Percentiles rank a stretch among this genome's conserved stretches.
Evolutionary conservation across 2,329 filamentous ascomycete species (phyloP).

Genomic region (Volutella citrinella): DNA sequence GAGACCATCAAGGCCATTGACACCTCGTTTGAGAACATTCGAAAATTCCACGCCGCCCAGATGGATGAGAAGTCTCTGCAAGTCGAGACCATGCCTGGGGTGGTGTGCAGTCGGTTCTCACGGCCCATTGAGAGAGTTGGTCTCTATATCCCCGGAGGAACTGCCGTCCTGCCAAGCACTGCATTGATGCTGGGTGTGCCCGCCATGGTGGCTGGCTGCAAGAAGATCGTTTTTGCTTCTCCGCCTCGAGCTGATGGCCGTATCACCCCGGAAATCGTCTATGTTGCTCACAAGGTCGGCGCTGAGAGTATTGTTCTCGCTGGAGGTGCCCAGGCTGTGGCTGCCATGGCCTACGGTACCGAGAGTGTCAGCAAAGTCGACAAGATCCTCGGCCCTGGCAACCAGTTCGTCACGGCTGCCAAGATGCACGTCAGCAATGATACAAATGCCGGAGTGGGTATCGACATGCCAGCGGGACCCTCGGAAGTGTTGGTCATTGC

Average conservation of each 20-base stretch:
- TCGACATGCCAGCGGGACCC: slow-evolving; percentile 97
- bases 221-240: slow-evolving; percentile 90
- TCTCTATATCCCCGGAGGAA: slow-evolving; percentile 92
- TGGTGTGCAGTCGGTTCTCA: slow-evolving; percentile 89
- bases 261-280: slow-evolving; percentile 94
- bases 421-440: slow-evolving; percentile 99
- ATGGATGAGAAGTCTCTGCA: slow-evolving; percentile 76
- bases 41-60: slow-evolving; percentile 89
- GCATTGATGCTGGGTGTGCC: slow-evolving; percentile 98
- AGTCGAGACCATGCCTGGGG: slow-evolving; percentile 97
- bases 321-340: slow-evolving; percentile 91
- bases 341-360: slow-evolving; percentile 95
- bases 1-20: slow-evolving; percentile 94
- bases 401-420: slow-evolving; percentile 96
- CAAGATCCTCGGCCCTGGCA: slow-evolving; percentile 96
- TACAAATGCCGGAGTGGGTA: slow-evolving; percentile 89
- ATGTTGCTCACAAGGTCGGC: slow-evolving; percentile 93
- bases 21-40: slow-evolving; percentile 88
- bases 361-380: slow-evolving; percentile 94
- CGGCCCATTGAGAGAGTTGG: slow-evolving; percentile 95
- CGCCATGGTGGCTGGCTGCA: slow-evolving; percentile 94
- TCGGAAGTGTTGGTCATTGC: slow-evolving; percentile 97
- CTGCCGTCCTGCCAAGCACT: slow-evolving; percentile 93
- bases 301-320: slow-evolving; percentile 95
- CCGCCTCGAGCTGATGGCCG: slow-evolving; percentile 86